These are phyloP conservation scores for Penicillium sp. DNA, from an alignment of 2,329 filamentous ascomycete genomes.

Conservation along the genomic window DNA sequence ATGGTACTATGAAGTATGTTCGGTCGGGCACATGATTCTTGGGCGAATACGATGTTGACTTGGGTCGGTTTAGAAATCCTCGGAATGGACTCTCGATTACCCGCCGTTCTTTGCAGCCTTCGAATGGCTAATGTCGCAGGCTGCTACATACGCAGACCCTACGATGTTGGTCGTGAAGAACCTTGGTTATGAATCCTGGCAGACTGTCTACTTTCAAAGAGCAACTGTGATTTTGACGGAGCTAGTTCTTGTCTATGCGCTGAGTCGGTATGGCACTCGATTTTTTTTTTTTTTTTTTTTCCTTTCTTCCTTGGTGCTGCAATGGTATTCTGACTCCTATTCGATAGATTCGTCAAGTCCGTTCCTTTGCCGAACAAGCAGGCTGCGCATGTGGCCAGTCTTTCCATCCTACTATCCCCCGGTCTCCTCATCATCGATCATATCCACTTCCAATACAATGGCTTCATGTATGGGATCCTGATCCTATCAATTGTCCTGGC, in stretches of 20 bases:
- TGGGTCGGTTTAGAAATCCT: slow-evolving; percentile 66
- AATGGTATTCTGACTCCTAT: neutral
- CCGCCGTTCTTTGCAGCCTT: slow-evolving; percentile 97
- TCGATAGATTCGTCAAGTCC: slow-evolving; percentile 68
- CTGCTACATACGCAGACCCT: slow-evolving; percentile 72
- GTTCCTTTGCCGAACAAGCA: slow-evolving; percentile 64
- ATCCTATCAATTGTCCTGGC: slow-evolving; percentile 83
- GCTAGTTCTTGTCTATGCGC: slow-evolving; percentile 75
- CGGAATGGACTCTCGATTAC: slow-evolving; percentile 99
- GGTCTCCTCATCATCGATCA: slow-evolving; percentile 96
- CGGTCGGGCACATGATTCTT: neutral
- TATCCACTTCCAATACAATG: slow-evolving; percentile 99
- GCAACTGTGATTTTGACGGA: slow-evolving; percentile 84
- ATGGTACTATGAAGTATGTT: slow-evolving; percentile 83
- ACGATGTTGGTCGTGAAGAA: slow-evolving; percentile 79
- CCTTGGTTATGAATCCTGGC: slow-evolving; percentile 84
- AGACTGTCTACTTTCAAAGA: slow-evolving; percentile 90
- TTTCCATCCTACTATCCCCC: slow-evolving; percentile 87
- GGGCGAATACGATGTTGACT: neutral
- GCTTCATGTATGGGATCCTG: slow-evolving; percentile 88
- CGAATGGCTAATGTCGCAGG: slow-evolving; percentile 85
- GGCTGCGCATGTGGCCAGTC: slow-evolving; percentile 77
- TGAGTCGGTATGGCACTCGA: slow-evolving; percentile 61
- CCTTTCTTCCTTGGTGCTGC: no score
- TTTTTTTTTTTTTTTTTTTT: neutral